Percentiles rank a stretch among this genome's conserved stretches.
These are phyloP conservation scores for Fusarium albosuccineum DNA, from an alignment of 2,329 filamentous ascomycete species.

Conservation along the genomic window DNA sequence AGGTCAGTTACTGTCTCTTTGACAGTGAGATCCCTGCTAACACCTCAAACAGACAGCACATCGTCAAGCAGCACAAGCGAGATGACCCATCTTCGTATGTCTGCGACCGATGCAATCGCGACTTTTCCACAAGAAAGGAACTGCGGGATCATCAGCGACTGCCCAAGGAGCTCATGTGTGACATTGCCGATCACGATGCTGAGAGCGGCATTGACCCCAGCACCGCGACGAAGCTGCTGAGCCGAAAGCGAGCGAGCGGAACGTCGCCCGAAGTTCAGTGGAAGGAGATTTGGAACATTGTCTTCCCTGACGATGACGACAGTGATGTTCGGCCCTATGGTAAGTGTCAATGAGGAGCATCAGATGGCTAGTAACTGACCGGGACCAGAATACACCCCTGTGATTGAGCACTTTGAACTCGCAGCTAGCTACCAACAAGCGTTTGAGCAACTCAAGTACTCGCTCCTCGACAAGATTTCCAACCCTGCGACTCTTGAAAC, in stretches of 20 bases:
- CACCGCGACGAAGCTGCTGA: slow-evolving; percentile 56
- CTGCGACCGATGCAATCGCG: slow-evolving; percentile 57
- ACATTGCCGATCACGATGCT: slow-evolving; percentile 56
- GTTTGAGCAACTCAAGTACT: slow-evolving; percentile 50
- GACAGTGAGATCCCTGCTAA: slow-evolving; percentile 19
- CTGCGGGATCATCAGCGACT: slow-evolving; percentile 56
- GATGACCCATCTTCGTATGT: slow-evolving; percentile 57
- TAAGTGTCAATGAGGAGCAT: slow-evolving; percentile 16
- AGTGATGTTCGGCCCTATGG: slow-evolving; percentile 48
- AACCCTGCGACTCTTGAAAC: slow-evolving; percentile 55
- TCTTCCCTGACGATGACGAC: slow-evolving; percentile 58
- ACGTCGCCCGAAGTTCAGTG: slow-evolving; percentile 55
- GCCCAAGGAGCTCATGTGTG: slow-evolving; percentile 58
- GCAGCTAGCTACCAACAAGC: slow-evolving; percentile 51
- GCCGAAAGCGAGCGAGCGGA: slow-evolving; percentile 55
- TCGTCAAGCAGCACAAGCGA: slow-evolving; percentile 59
- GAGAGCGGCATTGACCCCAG: slow-evolving; percentile 57
- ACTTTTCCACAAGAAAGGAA: slow-evolving; percentile 55
- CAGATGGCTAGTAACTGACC: slow-evolving; percentile 18
- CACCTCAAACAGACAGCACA: slow-evolving; percentile 51
- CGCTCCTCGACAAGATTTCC: slow-evolving; percentile 54
- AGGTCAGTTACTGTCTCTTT: slow-evolving; percentile 44
- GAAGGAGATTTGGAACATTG: slow-evolving; percentile 58
- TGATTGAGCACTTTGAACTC: slow-evolving; percentile 58
- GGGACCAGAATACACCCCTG: slow-evolving; percentile 53